phyloP scores from a whole-genome alignment of 192 early-diverging fungal species.

The Coemansia sp. region DNA sequence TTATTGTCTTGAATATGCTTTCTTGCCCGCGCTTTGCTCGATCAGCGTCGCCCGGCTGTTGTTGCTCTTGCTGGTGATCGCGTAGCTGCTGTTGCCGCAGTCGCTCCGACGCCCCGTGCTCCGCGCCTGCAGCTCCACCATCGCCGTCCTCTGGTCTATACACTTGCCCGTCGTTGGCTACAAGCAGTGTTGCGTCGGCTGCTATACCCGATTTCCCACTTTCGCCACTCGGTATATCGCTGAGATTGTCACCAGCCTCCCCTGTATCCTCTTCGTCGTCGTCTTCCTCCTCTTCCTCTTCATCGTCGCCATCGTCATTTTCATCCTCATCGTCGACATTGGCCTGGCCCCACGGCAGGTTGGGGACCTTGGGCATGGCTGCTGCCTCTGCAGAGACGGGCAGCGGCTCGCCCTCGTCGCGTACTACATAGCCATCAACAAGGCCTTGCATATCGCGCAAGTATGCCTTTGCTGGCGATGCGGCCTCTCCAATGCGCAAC shows the following conservation, averaged over 20 bases:
- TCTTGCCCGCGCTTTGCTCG: constrained; percentile 63
- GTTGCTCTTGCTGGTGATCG: constrained; percentile 12
- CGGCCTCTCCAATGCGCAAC: constrained; percentile 30
- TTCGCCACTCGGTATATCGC: background rate
- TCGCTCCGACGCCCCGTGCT: background rate
- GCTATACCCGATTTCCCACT: background rate
- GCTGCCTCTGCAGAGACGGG: background rate
- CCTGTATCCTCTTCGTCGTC: constrained; percentile 1
- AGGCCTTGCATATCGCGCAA: constrained; percentile 47
- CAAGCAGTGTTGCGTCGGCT: background rate
- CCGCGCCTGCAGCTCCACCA: background rate
- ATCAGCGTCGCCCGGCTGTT: constrained; percentile 13
- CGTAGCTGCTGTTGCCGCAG: constrained; percentile 1
- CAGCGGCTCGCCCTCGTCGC: constrained; percentile 16
- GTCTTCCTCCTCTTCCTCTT: constrained; percentile 21
- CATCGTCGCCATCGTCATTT: constrained; percentile 35
- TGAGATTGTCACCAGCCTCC: background rate
- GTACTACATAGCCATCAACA: constrained; percentile 34
- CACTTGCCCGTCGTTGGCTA: background rate
- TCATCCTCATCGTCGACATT: constrained; percentile 18
- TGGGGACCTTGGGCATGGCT: constrained; percentile 43
- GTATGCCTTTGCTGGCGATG: constrained; percentile 41
- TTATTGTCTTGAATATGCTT: constrained; percentile 89
- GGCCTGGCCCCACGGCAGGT: constrained; percentile 37
- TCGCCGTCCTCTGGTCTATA: background rate